Evolutionary conservation across 495 filamentous ascomycete genomes (phyloP).

Genomic region (Parmelia sp.): DNA sequence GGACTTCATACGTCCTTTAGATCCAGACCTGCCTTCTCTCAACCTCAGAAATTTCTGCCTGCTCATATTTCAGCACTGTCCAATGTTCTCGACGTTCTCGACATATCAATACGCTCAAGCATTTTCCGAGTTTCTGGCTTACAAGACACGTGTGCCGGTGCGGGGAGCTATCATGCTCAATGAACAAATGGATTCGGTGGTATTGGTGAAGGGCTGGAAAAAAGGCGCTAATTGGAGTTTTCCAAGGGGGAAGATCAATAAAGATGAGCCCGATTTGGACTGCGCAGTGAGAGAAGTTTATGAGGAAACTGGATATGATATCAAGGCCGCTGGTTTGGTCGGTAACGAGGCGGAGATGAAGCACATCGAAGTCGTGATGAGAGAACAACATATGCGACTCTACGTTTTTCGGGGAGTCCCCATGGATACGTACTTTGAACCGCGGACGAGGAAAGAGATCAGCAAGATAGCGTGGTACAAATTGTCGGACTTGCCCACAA

Average conservation of each 20-base stretch:
- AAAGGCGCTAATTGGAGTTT: constrained; percentile 96
- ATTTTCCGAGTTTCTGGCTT: constrained; percentile 82
- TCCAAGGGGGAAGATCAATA: constrained; percentile 93
- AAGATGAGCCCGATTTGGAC: constrained; percentile 83
- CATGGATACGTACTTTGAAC: constrained; percentile 77
- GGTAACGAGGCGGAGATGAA: constrained; percentile 60
- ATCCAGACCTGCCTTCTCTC: constrained; percentile 77
- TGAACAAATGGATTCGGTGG: constrained; percentile 78
- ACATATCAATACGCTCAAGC: constrained; percentile 69
- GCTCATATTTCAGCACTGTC: constrained; percentile 88
- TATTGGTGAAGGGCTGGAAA: constrained; percentile 96
- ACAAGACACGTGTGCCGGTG: constrained; percentile 91
- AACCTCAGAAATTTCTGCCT: constrained; percentile 74
- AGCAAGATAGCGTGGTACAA: constrained; percentile 92
- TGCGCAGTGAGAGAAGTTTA: constrained; percentile 92
- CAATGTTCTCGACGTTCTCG: constrained; percentile 73
- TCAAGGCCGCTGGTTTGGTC: constrained; percentile 65
- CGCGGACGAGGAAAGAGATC: constrained; percentile 92
- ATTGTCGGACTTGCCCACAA: constrained; percentile 77
- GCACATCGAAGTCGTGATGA: constrained; percentile 77
- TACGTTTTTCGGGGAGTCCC: constrained; percentile 86
- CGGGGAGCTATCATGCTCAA: constrained; percentile 91
- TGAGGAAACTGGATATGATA: constrained; percentile 90
- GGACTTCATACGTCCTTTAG: constrained; percentile 90
- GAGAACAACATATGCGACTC: constrained; percentile 84